These are phyloP conservation scores for Cryptococcus depauperatus DNA, from an alignment of 1,284 basidiomycete genomes.

Conservation along the genomic window DNA sequence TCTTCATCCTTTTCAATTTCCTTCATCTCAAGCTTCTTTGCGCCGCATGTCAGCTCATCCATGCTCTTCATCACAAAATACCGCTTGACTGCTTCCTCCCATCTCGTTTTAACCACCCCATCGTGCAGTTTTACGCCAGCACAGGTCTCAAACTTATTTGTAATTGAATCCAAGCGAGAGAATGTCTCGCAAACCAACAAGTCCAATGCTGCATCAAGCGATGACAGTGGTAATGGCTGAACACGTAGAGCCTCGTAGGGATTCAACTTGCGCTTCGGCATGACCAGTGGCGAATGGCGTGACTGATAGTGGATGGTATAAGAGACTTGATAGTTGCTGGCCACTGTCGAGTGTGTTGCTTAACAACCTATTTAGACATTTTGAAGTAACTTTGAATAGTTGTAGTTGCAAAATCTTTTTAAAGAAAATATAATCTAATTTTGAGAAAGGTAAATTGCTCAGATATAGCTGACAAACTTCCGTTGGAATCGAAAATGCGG, in stretches of 20 bases:
- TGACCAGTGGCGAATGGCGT: slow-evolving; percentile 1
- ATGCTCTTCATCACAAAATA: slow-evolving; percentile 41
- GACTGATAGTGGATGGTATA: not conserved
- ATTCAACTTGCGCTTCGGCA: slow-evolving; percentile 19
- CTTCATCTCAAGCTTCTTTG: slow-evolving; percentile 8
- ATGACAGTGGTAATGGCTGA: slow-evolving; percentile 26
- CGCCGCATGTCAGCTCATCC: slow-evolving; percentile 31
- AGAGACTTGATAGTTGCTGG: too few species aligned
- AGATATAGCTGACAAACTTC: not conserved
- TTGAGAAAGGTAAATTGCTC: too few species aligned
- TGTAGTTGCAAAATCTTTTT: too few species aligned
- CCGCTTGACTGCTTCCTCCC: slow-evolving; percentile 40
- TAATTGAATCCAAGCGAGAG: slow-evolving; percentile 24
- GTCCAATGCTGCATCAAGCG: slow-evolving; percentile 40
- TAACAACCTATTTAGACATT: too few species aligned
- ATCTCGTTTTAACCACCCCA: slow-evolving; percentile 29
- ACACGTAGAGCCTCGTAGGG: slow-evolving; percentile 9
- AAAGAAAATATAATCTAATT: too few species aligned
- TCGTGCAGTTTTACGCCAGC: slow-evolving; percentile 35
- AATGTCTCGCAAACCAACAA: slow-evolving; percentile 39
- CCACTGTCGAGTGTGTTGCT: too few species aligned
- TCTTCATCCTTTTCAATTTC: slow-evolving; percentile 16
- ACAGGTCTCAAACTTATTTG: slow-evolving; percentile 33
- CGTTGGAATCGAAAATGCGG: too few species aligned
- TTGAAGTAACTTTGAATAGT: too few species aligned